phyloP scores from a whole-genome alignment of 305 asterid species.

The Fraxinus albicans region DNA sequence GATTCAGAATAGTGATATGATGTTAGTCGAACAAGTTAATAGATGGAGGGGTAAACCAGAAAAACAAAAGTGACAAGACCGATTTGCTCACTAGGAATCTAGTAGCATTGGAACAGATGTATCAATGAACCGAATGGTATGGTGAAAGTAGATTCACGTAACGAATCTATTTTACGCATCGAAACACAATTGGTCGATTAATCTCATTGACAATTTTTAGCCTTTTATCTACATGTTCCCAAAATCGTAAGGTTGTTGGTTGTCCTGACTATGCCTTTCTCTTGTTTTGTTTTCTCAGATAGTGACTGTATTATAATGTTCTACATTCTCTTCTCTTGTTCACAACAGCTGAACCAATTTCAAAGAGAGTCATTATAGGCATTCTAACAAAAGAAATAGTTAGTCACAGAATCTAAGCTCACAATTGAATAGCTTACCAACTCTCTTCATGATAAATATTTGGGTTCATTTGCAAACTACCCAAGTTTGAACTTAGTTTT shows the following conservation, averaged over 20 bases:
- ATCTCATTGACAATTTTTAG: neutral
- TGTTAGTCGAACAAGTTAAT: neutral
- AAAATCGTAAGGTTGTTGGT: neutral
- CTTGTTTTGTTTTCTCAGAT: neutral
- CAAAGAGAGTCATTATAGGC: neutral
- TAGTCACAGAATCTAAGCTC: neutral
- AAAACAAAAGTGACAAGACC: neutral
- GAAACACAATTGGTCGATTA: neutral
- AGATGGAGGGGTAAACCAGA: neutral
- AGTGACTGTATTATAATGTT: neutral
- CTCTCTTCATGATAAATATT: neutral
- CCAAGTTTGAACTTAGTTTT: constrained; percentile 3
- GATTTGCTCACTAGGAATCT: neutral
- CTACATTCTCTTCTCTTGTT: neutral
- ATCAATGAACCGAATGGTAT: neutral
- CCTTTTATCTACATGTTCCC: neutral
- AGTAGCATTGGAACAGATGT: neutral
- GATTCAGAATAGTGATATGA: neutral
- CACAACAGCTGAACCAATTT: constrained; percentile 11
- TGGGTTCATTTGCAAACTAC: neutral
- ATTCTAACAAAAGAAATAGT: constrained; percentile 13
- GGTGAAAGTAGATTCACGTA: neutral
- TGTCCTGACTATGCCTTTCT: neutral
- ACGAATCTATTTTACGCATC: neutral
- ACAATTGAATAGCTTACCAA: neutral